Conservation (phyloP, 192 early-diverging fungal species). For the Mortierella hygrophila region DNA sequence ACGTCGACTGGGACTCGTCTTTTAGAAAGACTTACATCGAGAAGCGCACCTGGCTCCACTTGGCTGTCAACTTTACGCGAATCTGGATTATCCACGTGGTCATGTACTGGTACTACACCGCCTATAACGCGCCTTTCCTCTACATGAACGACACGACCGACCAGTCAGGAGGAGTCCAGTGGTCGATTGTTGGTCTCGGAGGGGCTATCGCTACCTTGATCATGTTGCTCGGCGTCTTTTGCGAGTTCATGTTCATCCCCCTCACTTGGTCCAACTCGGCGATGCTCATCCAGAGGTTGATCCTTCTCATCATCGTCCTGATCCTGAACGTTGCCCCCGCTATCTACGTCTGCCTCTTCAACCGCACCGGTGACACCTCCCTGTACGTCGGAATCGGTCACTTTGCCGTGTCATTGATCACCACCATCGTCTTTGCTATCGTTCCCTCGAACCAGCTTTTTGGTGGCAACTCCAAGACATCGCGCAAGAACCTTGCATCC, state of each 20-base stretch:
- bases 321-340: constrained; percentile 74
- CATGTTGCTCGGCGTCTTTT: constrained; percentile 73
- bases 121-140: constrained; percentile 75
- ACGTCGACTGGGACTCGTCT: constrained; percentile 77
- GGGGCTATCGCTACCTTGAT: constrained; percentile 78
- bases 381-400: constrained; percentile 75
- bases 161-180: constrained; percentile 61
- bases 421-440: constrained; percentile 75
- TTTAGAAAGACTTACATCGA: constrained; percentile 89
- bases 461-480: constrained; percentile 34
- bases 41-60: constrained; percentile 86
- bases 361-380: constrained; percentile 59
- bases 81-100: constrained; percentile 89
- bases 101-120: constrained; percentile 85
- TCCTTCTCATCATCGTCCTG: constrained; percentile 70
- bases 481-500: constrained; percentile 58
- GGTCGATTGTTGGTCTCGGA: constrained; percentile 78
- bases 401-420: constrained; percentile 74
- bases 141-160: constrained; percentile 65
- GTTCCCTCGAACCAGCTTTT: constrained; percentile 76
- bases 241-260: constrained; percentile 81
- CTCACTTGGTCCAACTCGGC: constrained; percentile 68
- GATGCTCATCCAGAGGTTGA: constrained; percentile 63
- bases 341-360: constrained; percentile 66
- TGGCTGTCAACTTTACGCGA: constrained; percentile 86